Conservation (phyloP, 768 basidiomycete species). For the Pleurotus platypus region DNA sequence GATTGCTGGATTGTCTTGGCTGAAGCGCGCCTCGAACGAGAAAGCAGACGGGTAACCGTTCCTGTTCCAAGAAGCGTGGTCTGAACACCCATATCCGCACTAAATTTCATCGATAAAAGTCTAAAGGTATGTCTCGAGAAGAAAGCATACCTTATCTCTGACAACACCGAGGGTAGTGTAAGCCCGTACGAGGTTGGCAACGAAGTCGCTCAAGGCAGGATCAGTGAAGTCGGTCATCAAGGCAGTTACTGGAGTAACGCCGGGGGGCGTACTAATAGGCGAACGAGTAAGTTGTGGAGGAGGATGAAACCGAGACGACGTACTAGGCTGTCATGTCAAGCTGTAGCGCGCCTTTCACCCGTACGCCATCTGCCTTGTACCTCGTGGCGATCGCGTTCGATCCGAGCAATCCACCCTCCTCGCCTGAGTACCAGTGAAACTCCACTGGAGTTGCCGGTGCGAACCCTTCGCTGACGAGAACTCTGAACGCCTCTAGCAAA, state of each 20-base stretch:
- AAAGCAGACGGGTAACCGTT: slow-evolving; percentile 42
- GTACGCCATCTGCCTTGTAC: slow-evolving; percentile 40
- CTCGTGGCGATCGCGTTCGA: slow-evolving; percentile 50
- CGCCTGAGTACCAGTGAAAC: slow-evolving; percentile 46
- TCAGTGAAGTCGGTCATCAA: slow-evolving; percentile 38
- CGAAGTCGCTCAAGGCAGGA: slow-evolving; percentile 36
- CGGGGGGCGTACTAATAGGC: slow-evolving; percentile 38
- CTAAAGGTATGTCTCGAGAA: not conserved
- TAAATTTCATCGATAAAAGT: slow-evolving; percentile 2
- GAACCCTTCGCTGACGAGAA: slow-evolving; percentile 33
- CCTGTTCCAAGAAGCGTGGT: slow-evolving; percentile 34
- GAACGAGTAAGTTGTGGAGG: not conserved
- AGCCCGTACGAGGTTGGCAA: slow-evolving; percentile 33
- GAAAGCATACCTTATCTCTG: slow-evolving; percentile 32
- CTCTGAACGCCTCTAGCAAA: slow-evolving; percentile 37
- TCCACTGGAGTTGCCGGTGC: slow-evolving; percentile 37
- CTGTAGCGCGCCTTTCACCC: slow-evolving; percentile 50
- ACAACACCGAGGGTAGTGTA: slow-evolving; percentile 34
- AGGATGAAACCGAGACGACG: not conserved
- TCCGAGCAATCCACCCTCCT: slow-evolving; percentile 44
- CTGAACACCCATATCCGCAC: slow-evolving; percentile 27
- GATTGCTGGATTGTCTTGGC: slow-evolving; percentile 21
- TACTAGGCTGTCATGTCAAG: slow-evolving; percentile 38
- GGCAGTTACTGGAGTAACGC: slow-evolving; percentile 36
- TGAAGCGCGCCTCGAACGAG: slow-evolving; percentile 27